phyloP scores from a whole-genome alignment of 2,329 filamentous ascomycete genomes.

The Paracamarosporium sp. region DNA sequence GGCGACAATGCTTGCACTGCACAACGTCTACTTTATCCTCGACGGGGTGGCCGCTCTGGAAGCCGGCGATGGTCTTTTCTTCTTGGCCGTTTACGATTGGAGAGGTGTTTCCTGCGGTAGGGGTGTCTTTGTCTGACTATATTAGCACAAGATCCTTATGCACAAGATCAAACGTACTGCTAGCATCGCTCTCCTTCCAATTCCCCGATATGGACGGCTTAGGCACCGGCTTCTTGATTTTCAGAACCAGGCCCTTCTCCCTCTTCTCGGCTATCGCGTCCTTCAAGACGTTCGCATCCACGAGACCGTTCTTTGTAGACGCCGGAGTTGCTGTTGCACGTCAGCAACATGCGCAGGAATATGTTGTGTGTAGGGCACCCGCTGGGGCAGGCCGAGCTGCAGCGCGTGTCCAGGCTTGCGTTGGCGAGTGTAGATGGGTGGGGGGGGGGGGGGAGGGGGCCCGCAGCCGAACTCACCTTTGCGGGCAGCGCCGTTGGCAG shows the following conservation, averaged over 20 bases:
- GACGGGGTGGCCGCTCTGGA: constrained; percentile 80
- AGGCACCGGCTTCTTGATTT: constrained; percentile 66
- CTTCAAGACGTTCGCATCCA: constrained; percentile 39
- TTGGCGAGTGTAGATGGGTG: constrained; percentile 12
- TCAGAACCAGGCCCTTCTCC: constrained; percentile 47
- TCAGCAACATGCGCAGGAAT: constrained; percentile 16
- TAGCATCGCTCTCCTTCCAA: constrained; percentile 71
- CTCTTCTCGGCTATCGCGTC: constrained; percentile 47
- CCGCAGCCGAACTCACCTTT: constrained; percentile 37
- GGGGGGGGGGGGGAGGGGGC: constrained; percentile 20
- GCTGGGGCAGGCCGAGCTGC: neutral
- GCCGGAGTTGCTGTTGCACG: constrained; percentile 30
- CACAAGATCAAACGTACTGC: constrained; percentile 56
- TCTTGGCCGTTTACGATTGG: constrained; percentile 68
- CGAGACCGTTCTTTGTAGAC: constrained; percentile 31
- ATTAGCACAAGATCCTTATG: constrained; percentile 1
- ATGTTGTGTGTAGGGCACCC: neutral
- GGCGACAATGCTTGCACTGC: constrained; percentile 91
- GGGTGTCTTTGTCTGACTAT: constrained; percentile 27
- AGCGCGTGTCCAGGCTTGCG: neutral
- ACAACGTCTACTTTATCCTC: constrained; percentile 81
- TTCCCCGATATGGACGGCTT: constrained; percentile 73
- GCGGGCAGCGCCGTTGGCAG: constrained; percentile 42
- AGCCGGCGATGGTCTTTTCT: constrained; percentile 77
- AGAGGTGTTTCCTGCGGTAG: constrained; percentile 30